A percentile compares a stretch with the other conserved stretches of the same genome.
Conservation (phyloP, 2,329 filamentous ascomycete genomes). For the Thielaviopsis euricoi region DNA sequence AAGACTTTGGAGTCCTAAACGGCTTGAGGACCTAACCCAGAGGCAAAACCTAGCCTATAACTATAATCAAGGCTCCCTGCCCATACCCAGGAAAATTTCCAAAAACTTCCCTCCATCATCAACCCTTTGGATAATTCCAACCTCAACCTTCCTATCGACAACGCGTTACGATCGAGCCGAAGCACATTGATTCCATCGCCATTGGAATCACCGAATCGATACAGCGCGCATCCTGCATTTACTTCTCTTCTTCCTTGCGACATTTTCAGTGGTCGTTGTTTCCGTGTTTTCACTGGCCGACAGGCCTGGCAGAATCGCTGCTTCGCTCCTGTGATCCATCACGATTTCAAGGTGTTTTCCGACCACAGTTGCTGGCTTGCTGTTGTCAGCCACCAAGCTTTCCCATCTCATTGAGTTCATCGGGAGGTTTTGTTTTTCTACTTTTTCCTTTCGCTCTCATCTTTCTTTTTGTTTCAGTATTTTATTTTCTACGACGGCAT, state of each 20-base stretch:
- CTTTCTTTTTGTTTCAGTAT: background rate
- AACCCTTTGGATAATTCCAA: slow-evolving; percentile 1
- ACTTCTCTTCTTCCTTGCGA: background rate
- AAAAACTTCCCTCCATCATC: slow-evolving; percentile 11
- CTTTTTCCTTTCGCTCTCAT: background rate
- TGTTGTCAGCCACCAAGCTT: background rate
- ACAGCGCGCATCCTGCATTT: slow-evolving; percentile 2
- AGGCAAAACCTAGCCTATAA: background rate
- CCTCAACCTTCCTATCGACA: slow-evolving; percentile 1
- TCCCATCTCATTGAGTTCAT: background rate
- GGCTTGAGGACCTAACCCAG: background rate
- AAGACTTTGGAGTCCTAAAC: too few species aligned
- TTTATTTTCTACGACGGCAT: background rate
- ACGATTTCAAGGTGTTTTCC: background rate
- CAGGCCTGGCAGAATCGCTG: slow-evolving; percentile 2
- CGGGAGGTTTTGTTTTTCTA: background rate
- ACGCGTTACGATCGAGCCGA: slow-evolving; percentile 11
- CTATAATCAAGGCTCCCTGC: background rate
- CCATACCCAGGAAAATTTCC: slow-evolving; percentile 11
- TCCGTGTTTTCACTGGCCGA: background rate
- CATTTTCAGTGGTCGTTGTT: background rate
- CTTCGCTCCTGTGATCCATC: slow-evolving; percentile 8
- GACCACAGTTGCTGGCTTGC: background rate
- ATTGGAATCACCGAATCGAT: slow-evolving; percentile 11
- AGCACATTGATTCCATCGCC: slow-evolving; percentile 8